These are phyloP conservation scores for Clohesyomyces aquaticus DNA, from an alignment of 495 filamentous ascomycete genomes.

Conservation along the genomic window DNA sequence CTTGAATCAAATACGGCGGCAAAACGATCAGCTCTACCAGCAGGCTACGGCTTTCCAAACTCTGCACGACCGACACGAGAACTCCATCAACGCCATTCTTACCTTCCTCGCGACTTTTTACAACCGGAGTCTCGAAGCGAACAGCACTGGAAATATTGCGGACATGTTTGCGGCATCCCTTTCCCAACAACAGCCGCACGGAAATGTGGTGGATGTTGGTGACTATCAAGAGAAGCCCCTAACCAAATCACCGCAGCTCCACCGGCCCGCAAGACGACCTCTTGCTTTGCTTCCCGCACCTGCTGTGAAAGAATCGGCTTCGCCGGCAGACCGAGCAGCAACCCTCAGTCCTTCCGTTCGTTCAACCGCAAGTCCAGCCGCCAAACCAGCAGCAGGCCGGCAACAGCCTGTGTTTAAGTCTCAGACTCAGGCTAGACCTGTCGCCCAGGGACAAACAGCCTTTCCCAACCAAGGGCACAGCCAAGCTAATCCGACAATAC, in stretches of 20 bases:
- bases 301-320: conserved; percentile 24
- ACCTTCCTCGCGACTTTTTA: conserved; percentile 97
- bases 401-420: conserved; percentile 30
- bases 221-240: conserved; percentile 41
- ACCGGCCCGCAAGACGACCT: conserved; percentile 37
- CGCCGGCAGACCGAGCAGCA: conserved; percentile 19
- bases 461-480: conserved; percentile 10
- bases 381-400: conserved; percentile 30
- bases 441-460: background rate
- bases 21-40: conserved; percentile 86
- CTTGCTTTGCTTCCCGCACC: conserved; percentile 45
- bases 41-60: conserved; percentile 89
- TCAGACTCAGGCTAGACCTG: background rate
- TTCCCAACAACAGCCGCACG: conserved; percentile 45
- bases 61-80: conserved; percentile 93
- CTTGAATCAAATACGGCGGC: conserved; percentile 74
- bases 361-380: conserved; percentile 34
- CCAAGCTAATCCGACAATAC: conserved; percentile 13
- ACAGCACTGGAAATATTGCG: conserved; percentile 48
- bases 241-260: conserved; percentile 37
- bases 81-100: conserved; percentile 95
- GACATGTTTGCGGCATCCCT: conserved; percentile 49
- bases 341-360: conserved; percentile 32
- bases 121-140: conserved; percentile 71
- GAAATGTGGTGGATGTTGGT: conserved; percentile 48